Evolutionary conservation across 345 rosid species (phyloP).

Genomic region (Gossypium sturtianum): DNA sequence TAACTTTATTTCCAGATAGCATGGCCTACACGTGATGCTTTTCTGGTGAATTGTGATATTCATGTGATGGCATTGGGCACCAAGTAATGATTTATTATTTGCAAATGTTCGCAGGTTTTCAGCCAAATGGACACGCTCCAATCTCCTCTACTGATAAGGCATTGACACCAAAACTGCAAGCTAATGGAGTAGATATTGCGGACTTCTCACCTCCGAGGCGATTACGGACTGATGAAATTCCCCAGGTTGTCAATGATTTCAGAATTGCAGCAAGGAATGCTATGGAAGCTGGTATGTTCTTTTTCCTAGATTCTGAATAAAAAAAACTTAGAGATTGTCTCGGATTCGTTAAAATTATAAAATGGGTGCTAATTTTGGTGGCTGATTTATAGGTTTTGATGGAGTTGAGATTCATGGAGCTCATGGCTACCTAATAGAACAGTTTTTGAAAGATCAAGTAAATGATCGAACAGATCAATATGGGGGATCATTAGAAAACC

Average conservation of each 20-base stretch:
- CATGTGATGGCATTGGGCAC: neutral
- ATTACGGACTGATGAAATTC: conserved; percentile 55
- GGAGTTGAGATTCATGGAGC: conserved; percentile 87
- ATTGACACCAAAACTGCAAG: conserved; percentile 31
- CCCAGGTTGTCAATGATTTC: conserved; percentile 53
- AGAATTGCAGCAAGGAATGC: conserved; percentile 77
- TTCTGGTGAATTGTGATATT: neutral
- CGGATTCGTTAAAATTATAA: neutral
- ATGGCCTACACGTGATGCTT: neutral
- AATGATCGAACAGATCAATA: conserved; percentile 69
- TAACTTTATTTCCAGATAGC: neutral
- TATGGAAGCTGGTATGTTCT: conserved; percentile 56
- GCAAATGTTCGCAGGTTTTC: neutral
- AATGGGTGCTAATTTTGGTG: neutral
- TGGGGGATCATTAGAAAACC: conserved; percentile 65
- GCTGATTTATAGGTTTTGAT: conserved; percentile 44
- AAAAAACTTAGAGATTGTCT: neutral
- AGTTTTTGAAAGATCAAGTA: conserved; percentile 64
- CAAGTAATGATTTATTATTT: neutral
- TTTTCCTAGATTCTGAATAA: neutral
- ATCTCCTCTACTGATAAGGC: conserved; percentile 50
- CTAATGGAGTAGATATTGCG: conserved; percentile 37
- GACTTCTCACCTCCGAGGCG: conserved; percentile 49
- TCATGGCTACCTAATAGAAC: conserved; percentile 60
- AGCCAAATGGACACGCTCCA: neutral